phyloP scores from a whole-genome alignment of 2,329 filamentous ascomycete species.

The Alternaria solani region DNA sequence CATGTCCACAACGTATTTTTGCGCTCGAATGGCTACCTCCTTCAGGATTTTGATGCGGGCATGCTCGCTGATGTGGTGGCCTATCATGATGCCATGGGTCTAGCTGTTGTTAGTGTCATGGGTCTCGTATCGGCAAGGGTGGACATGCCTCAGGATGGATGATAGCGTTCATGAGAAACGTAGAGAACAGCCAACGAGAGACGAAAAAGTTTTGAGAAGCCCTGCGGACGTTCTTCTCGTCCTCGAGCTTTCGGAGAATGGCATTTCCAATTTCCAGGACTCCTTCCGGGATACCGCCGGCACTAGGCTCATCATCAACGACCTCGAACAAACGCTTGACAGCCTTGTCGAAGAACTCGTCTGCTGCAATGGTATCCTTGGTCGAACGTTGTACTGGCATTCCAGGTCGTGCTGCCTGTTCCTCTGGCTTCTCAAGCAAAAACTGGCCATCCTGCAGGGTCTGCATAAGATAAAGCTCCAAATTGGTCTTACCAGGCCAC shows the following conservation, averaged over 20 bases:
- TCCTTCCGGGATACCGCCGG: conserved; percentile 84
- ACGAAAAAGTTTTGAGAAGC: conserved; percentile 82
- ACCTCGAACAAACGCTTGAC: conserved; percentile 84
- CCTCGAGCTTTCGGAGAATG: conserved; percentile 76
- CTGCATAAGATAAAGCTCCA: conserved; percentile 95
- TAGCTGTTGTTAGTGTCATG: conserved; percentile 49
- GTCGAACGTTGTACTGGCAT: conserved; percentile 75
- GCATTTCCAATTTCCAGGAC: conserved; percentile 85
- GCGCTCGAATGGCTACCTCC: conserved; percentile 81
- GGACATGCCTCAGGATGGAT: conserved; percentile 81
- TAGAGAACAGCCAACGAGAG: conserved; percentile 90
- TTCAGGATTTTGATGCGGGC: conserved; percentile 77
- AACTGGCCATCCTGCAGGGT: conserved; percentile 93
- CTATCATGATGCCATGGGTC: conserved; percentile 73
- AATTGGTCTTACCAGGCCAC: conserved; percentile 87
- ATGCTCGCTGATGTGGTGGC: conserved; percentile 92
- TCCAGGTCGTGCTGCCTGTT: conserved; percentile 72
- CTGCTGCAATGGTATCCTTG: conserved; percentile 81
- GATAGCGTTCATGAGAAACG: conserved; percentile 82
- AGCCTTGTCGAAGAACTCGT: conserved; percentile 87
- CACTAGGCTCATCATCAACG: conserved; percentile 78
- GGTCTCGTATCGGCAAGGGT: conserved; percentile 18
- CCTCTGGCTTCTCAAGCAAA: conserved; percentile 83
- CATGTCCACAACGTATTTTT: conserved; percentile 81
- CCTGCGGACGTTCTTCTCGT: conserved; percentile 73